Evolutionary conservation across 257 asterid genomes (phyloP).

Genomic region (Avicennia marina): DNA sequence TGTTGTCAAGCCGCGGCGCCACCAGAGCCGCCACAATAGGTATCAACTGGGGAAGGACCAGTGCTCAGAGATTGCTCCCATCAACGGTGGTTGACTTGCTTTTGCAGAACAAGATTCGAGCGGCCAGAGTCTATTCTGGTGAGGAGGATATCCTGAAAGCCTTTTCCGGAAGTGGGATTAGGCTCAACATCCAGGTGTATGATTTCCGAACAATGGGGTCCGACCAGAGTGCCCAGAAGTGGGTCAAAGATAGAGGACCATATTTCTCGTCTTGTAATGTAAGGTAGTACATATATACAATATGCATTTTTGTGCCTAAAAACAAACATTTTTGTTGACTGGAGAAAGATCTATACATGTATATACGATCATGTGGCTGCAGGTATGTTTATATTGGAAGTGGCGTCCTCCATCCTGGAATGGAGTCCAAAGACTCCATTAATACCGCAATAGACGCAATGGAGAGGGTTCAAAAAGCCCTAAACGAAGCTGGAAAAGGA

Average conservation of each 20-base stretch:
- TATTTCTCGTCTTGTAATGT: not conserved
- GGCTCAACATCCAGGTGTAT: conserved; percentile 1
- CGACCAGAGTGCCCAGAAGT: not conserved
- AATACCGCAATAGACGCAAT: not conserved
- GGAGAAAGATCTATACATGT: not conserved
- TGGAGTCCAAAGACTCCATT: not conserved
- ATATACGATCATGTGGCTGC: not conserved
- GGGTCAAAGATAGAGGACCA: not conserved
- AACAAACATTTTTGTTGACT: not conserved
- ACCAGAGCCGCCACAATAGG: too few species aligned
- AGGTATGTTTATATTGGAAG: conserved; percentile 16
- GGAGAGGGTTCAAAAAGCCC: conserved; percentile 1
- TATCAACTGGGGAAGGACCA: conserved; percentile 24
- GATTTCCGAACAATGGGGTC: rapidly evolving
- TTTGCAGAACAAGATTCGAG: conserved; percentile 18
- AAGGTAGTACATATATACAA: conserved; percentile 13
- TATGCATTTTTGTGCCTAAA: too few species aligned
- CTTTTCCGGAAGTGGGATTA: conserved; percentile 19
- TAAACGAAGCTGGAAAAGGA: conserved; percentile 1
- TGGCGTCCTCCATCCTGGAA: not conserved
- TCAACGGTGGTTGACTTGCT: conserved; percentile 36
- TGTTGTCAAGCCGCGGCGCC: too few species aligned
- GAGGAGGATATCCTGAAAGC: conserved; percentile 14
- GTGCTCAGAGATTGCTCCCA: conserved; percentile 26
- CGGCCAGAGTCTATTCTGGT: conserved; percentile 13